Base-by-base conservation (phyloP, 148 eudicot species). In the Talinum fruticosum region DNA sequence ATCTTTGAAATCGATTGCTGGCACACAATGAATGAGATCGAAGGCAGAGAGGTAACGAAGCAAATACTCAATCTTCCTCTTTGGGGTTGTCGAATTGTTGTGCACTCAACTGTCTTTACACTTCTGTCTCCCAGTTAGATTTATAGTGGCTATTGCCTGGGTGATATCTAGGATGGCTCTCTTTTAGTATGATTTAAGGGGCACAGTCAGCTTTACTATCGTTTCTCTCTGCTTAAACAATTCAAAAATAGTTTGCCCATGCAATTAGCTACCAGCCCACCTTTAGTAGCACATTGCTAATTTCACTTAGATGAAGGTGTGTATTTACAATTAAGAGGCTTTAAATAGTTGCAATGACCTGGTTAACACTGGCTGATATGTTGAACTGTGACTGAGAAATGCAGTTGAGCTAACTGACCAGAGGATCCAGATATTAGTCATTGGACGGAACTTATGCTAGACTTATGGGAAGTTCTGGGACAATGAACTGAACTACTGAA, bases 21-120 rank as follows among this genome's bases (percentile, higher is more conserved):
- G 72, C 93, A 93, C 61, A 93, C 97, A 18, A 93, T 93, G 85
- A 85, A 87, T 41, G 96, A 89, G 14, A 82, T 93, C 23, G 96
- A 88, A 49, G 93, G 97, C 41, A 81, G 97, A 79, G 93, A 93
- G 97, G 97, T 91, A 59, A 72, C 47, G 71, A 28, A 28, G 33
- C 66, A n/a, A 28, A 62, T 28, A 10, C 1, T 70, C 8, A 24
- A 2, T 24, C 0, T 41, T 70, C 54, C 21, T 41, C 67, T 77
- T 69, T 38, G 29, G 51, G 19, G 10, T n/a, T 41, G 49, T 41
- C 13, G 33, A 26, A 13, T 4, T 70, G 53, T 14, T 44, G 53
- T 41, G 33, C 32, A 10, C 23, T 21, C 21, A 28, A 70, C 7
- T 67, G 34, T 35, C 28, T 23, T 37, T 24, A 30, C 1, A 62